Base-by-base conservation (phyloP, 148 eudicot species). In the Polygonum maritimum region DNA sequence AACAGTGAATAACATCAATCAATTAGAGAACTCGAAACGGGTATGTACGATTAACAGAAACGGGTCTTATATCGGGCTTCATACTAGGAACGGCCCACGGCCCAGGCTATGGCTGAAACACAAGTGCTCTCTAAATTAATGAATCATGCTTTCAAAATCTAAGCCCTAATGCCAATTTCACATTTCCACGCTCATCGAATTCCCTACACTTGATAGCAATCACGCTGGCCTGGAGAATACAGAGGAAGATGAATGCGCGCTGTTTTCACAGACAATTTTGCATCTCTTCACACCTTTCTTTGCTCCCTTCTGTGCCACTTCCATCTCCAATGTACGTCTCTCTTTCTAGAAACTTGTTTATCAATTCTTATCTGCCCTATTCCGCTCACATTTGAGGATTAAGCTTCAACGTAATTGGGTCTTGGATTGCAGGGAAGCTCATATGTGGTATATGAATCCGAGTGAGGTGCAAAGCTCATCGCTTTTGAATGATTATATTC, bases 361-460 rank as follows among this genome's bases (percentile, higher is more conserved):
- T 18, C 26, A 51, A 22, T 14, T 47, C 69, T 26, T 2, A 52
- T 69, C 38, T 48, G 15, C 13, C 5, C 7, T 2, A 18, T 55
- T 47, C 5, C 21, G 11, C 31, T 79, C 77, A 35, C 39, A 48
- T 0, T 41, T 39, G 71, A 45, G 7, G 19, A n/a, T 18, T 18
- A 1, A 26, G 4, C 44, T 41, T 11, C 21, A 16, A 67, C 19
- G 9, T 36, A 5, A 67, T 67, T 36, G 41, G n/a, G 18, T 19
- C 15, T 14, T 33, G 5, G 6, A 67, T 67, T 71, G 72, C 75
- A 94, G 98, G 95, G 98, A 94, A 83, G 85, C 87, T 48, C 98
- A 94, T 85, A 52, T 94, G 45, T 94, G 98, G 98, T 91, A 83
- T 78, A 81, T 88, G 75, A 67, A 81, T 79, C 98, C 98, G 3